A percentile compares a stretch with the other conserved stretches of the same genome.
Conservation (phyloP, 805 yeast genomes). For the Yamadazyma kitorensis region DNA sequence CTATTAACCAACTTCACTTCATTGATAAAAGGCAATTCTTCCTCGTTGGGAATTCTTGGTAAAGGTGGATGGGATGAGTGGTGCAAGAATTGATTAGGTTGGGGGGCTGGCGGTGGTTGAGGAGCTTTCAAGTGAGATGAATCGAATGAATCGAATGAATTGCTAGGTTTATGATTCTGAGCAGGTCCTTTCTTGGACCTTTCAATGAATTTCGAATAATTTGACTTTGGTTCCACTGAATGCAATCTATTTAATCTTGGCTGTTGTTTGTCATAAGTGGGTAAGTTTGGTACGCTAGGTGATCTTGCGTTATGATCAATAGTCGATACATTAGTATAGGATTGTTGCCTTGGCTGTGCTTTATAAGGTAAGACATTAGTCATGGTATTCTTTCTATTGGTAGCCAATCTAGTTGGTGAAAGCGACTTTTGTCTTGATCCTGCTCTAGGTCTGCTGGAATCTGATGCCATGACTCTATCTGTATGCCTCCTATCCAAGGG, state of each 20-base stretch:
- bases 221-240: slow-evolving; percentile 15
- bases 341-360: slow-evolving; percentile 8
- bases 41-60: slow-evolving; percentile 15
- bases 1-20: slow-evolving; percentile 27
- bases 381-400: slow-evolving; percentile 17
- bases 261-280: slow-evolving; percentile 7
- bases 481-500: slow-evolving; percentile 5
- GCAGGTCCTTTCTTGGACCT: slow-evolving; percentile 6
- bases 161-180: slow-evolving; percentile 7
- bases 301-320: slow-evolving; percentile 2
- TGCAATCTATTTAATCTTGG: slow-evolving; percentile 18
- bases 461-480: slow-evolving; percentile 1
- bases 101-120: slow-evolving; percentile 1
- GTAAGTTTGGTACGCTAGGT: slow-evolving; percentile 19
- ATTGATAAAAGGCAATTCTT: slow-evolving; percentile 37
- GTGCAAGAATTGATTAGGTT: not conserved
- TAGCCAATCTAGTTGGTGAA: slow-evolving; percentile 11
- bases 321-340: slow-evolving; percentile 1
- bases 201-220: slow-evolving; percentile 11
- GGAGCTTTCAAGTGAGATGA: slow-evolving; percentile 10
- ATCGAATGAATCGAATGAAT: slow-evolving; percentile 12
- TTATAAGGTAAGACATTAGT: slow-evolving; percentile 24
- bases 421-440: slow-evolving; percentile 7
- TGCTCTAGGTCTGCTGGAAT: slow-evolving; percentile 4
- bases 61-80: slow-evolving; percentile 7